Percentiles rank a stretch among this genome's conserved stretches.
These are phyloP conservation scores for Ceratobasidium sp. DNA, from an alignment of 1,284 basidiomycete genomes.

Conservation along the genomic window DNA sequence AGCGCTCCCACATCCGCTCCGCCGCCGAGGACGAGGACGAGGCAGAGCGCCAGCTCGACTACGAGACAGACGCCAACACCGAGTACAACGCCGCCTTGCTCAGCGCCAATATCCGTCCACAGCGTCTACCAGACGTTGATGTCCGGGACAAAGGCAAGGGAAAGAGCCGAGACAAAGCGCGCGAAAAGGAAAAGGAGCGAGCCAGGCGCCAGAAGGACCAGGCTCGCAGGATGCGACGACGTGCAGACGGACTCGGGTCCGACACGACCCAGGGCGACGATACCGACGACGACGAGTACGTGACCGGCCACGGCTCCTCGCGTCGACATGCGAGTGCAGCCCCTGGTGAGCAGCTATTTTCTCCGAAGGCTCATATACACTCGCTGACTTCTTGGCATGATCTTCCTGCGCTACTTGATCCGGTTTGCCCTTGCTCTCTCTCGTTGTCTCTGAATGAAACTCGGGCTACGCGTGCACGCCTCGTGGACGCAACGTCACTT, in stretches of 20 bases:
- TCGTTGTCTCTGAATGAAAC: conserved; percentile 15
- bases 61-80: conserved; percentile 33
- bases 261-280: conserved; percentile 36
- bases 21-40: conserved; percentile 1
- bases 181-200: conserved; percentile 12
- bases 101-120: conserved; percentile 15
- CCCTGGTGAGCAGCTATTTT: not conserved
- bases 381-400: conserved; percentile 4
- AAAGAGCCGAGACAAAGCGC: conserved; percentile 1
- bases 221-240: conserved; percentile 7
- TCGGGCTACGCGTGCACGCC: conserved; percentile 4
- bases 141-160: not conserved
- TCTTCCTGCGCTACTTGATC: conserved; percentile 5
- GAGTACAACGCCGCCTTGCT: conserved; percentile 27
- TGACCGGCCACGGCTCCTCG: conserved; percentile 21
- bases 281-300: conserved; percentile 19
- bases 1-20: not conserved
- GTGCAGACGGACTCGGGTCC: conserved; percentile 5
- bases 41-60: conserved; percentile 9
- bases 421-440: not conserved
- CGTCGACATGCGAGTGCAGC: conserved; percentile 11
- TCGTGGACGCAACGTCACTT: conserved; percentile 23
- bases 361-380: not conserved
- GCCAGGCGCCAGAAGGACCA: not conserved
- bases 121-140: not conserved